phyloP scores from a whole-genome alignment of 768 basidiomycete species.

The Kwoniella newhampshirensis region DNA sequence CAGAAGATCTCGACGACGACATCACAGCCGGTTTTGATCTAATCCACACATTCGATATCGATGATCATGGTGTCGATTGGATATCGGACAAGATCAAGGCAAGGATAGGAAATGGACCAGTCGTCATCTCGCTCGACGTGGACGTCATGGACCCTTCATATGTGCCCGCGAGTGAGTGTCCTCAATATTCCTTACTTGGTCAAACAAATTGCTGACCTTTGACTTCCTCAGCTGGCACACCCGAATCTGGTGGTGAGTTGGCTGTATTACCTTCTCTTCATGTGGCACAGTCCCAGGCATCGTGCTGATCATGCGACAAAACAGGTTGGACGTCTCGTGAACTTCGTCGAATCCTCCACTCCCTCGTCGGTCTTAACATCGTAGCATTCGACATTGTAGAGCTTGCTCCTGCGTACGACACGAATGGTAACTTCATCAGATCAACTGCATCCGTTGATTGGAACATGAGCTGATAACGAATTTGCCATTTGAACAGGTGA shows the following conservation, averaged over 20 bases:
- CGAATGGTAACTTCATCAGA: slow-evolving; percentile 30
- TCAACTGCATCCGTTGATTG: background rate
- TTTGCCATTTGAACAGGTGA: slow-evolving; percentile 16
- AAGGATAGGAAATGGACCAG: slow-evolving; percentile 71
- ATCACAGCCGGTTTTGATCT: slow-evolving; percentile 72
- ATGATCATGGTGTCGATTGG: slow-evolving; percentile 69
- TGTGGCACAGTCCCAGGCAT: background rate
- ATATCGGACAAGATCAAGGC: slow-evolving; percentile 70
- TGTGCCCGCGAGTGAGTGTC: slow-evolving; percentile 46
- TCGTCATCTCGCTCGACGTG: slow-evolving; percentile 61
- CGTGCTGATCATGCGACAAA: too few species aligned
- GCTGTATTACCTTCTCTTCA: background rate
- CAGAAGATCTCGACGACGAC: slow-evolving; percentile 68
- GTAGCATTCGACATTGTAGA: slow-evolving; percentile 48
- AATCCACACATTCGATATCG: slow-evolving; percentile 77
- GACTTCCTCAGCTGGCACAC: slow-evolving; percentile 32
- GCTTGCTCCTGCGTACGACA: slow-evolving; percentile 47
- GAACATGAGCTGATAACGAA: background rate
- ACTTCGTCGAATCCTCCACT: slow-evolving; percentile 42
- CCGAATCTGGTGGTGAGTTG: slow-evolving; percentile 33
- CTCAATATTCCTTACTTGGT: background rate
- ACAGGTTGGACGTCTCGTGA: slow-evolving; percentile 45
- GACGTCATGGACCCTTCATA: slow-evolving; percentile 48
- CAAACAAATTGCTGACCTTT: background rate
- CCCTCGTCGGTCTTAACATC: slow-evolving; percentile 45